These are phyloP conservation scores for Fraxinus dipetala DNA, from an alignment of 305 asterid species.

Conservation along the genomic window DNA sequence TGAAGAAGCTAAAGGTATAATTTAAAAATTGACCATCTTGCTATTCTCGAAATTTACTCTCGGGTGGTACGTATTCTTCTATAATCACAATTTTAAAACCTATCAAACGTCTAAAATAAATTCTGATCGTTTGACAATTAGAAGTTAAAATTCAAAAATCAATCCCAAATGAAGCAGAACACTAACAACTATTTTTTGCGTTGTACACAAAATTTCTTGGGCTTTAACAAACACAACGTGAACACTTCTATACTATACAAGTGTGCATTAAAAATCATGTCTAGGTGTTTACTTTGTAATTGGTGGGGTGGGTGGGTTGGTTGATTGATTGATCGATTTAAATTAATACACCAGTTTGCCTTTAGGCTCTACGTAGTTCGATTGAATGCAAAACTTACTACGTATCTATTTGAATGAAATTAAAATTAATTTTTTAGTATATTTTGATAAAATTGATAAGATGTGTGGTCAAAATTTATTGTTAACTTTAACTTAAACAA, in stretches of 20 bases:
- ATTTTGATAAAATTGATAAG: too few species aligned
- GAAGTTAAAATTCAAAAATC: too few species aligned
- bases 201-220: too few species aligned
- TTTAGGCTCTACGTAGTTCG: too few species aligned
- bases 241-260: not conserved
- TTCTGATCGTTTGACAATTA: too few species aligned
- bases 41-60: not conserved
- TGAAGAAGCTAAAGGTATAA: not conserved
- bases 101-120: not conserved
- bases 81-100: not conserved
- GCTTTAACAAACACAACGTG: not conserved
- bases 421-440: too few species aligned
- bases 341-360: not conserved
- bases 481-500: too few species aligned
- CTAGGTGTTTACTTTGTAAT: not conserved
- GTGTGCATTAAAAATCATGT: not conserved
- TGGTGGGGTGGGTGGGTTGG: not conserved
- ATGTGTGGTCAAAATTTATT: too few species aligned
- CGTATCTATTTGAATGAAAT: too few species aligned
- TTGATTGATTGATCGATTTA: not conserved
- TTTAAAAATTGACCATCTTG: not conserved
- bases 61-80: not conserved
- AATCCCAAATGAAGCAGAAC: too few species aligned
- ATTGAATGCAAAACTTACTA: too few species aligned
- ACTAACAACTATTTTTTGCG: too few species aligned